A percentile compares a stretch with the other conserved stretches of the same genome.
These are phyloP conservation scores for Mucor sp. DNA, from an alignment of 371 early-diverging fungal species.

Conservation along the genomic window DNA sequence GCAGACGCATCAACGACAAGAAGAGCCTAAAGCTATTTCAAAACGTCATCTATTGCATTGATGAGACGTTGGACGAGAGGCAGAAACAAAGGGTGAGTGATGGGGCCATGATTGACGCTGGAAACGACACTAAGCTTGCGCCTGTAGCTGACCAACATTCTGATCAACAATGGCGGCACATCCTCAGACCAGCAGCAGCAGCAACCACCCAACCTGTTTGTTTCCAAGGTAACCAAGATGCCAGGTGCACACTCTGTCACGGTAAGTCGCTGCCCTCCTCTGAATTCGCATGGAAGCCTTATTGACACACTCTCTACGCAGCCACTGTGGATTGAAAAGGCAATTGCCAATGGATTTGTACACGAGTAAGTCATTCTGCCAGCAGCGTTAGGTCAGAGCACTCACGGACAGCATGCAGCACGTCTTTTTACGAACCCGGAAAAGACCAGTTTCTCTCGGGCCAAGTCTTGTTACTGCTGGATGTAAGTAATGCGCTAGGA, in stretches of 20 bases:
- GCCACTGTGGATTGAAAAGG: constrained; percentile 43
- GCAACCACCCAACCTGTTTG: not conserved
- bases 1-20: constrained; percentile 18
- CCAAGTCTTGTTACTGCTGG: constrained; percentile 48
- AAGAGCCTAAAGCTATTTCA: constrained; percentile 19
- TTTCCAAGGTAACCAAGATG: not conserved
- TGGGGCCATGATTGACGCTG: too few species aligned
- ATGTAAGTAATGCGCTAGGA: constrained; percentile 23
- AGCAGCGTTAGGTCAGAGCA: too few species aligned
- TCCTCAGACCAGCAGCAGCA: not conserved
- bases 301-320: constrained; percentile 1
- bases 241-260: constrained; percentile 13
- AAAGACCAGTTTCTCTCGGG: constrained; percentile 59
- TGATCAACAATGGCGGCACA: constrained; percentile 20
- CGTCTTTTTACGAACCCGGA: constrained; percentile 54
- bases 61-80: not conserved
- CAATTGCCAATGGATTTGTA: constrained; percentile 26
- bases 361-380: constrained; percentile 37
- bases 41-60: constrained; percentile 16
- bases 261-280: too few species aligned
- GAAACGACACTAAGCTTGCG: not conserved
- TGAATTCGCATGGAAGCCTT: too few species aligned
- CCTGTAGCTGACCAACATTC: constrained; percentile 14
- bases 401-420: constrained; percentile 23
- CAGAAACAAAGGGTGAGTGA: constrained; percentile 4